Percentiles rank a stretch among this genome's conserved stretches.
Evolutionary conservation across 768 basidiomycete genomes (phyloP).

Genomic region (Kwoniella heveanensis): DNA sequence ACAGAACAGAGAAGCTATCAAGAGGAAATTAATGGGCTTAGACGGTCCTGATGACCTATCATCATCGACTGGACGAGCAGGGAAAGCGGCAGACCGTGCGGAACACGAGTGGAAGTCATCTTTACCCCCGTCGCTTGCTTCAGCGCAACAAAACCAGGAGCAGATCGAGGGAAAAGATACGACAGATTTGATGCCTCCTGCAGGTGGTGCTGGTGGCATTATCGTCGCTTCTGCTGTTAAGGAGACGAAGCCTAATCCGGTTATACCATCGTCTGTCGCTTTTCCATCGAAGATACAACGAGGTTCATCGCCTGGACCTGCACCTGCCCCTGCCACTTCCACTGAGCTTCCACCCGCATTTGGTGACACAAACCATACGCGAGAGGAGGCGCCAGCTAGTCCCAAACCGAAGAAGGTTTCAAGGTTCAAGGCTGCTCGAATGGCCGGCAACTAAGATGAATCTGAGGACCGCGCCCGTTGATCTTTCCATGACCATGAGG

Average conservation of each 20-base stretch:
- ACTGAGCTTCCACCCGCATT: too few species aligned
- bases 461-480: too few species aligned
- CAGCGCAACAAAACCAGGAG: too few species aligned
- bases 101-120: constrained; percentile 12
- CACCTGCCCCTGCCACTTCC: too few species aligned
- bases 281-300: too few species aligned
- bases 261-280: too few species aligned
- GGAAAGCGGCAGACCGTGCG: background rate
- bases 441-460: constrained; percentile 21
- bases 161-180: background rate
- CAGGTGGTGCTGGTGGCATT: too few species aligned
- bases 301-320: background rate
- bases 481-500: too few species aligned
- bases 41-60: background rate
- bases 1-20: constrained; percentile 30
- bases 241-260: too few species aligned
- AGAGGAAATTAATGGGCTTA: constrained; percentile 28
- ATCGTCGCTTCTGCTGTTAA: too few species aligned
- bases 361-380: background rate
- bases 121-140: constrained; percentile 11
- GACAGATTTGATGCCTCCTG: too few species aligned
- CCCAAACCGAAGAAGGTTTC: constrained; percentile 41
- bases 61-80: background rate
- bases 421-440: constrained; percentile 42
- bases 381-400: background rate